These are phyloP conservation scores for Fraxinus velutina DNA, from an alignment of 305 asterid species.

Conservation along the genomic window DNA sequence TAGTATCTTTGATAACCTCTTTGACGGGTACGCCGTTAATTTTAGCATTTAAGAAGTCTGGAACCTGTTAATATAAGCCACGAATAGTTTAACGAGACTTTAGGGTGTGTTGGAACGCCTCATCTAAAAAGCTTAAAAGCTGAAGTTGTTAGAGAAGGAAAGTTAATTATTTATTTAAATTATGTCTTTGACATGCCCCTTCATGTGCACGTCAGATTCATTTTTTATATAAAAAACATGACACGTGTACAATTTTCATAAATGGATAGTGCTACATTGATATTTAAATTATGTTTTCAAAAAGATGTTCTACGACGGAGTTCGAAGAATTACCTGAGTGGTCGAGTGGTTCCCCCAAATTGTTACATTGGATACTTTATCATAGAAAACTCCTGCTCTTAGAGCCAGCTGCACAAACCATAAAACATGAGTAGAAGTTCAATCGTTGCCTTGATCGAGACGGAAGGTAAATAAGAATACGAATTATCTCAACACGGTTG, in stretches of 20 bases:
- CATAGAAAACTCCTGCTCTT: slow-evolving; percentile 95
- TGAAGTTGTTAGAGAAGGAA: not conserved
- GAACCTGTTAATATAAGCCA: slow-evolving; percentile 55
- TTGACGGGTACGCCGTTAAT: slow-evolving; percentile 74
- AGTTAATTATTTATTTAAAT: not conserved
- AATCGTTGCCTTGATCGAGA: not conserved
- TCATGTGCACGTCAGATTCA: not conserved
- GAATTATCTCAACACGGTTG: not conserved
- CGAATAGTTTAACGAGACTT: not conserved
- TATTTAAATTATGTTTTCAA: not conserved
- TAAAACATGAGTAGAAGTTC: not conserved
- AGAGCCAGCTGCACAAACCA: slow-evolving; percentile 66
- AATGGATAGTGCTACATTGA: not conserved
- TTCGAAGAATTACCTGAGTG: slow-evolving; percentile 62
- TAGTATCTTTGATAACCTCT: slow-evolving; percentile 73
- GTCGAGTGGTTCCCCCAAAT: slow-evolving; percentile 99
- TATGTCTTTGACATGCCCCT: not conserved
- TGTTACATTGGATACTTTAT: slow-evolving; percentile 83
- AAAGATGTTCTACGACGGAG: not conserved
- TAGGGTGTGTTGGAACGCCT: not conserved
- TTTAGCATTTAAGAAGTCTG: slow-evolving; percentile 86
- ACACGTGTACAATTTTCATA: not conserved
- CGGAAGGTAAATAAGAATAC: not conserved
- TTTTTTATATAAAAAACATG: not conserved
- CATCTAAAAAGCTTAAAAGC: not conserved